Evolutionary conservation across 2,329 filamentous ascomycete genomes (phyloP).

Genomic region (Hypoxylon sp.): DNA sequence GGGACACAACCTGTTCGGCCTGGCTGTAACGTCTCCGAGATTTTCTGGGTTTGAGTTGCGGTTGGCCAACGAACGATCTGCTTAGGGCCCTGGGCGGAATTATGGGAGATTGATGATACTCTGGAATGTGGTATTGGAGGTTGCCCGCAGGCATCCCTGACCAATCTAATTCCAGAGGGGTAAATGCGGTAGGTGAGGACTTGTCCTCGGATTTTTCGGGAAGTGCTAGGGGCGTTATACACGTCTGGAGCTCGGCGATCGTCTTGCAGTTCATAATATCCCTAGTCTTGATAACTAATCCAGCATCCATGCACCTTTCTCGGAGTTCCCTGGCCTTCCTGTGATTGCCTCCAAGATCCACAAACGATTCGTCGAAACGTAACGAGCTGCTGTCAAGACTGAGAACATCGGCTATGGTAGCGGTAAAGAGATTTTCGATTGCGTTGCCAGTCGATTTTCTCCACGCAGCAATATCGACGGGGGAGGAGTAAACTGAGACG

Average conservation of each 20-base stretch:
- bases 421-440: constrained; percentile 51
- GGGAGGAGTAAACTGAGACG: constrained; percentile 43
- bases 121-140: constrained; percentile 16
- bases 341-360: constrained; percentile 59
- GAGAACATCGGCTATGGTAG: constrained; percentile 55
- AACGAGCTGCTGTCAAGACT: constrained; percentile 51
- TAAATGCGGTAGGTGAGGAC: constrained; percentile 36
- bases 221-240: constrained; percentile 52
- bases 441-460: constrained; percentile 28
- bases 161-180: constrained; percentile 44
- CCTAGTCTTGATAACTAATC: constrained; percentile 53
- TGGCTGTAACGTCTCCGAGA: constrained; percentile 48
- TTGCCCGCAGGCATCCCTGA: constrained; percentile 7
- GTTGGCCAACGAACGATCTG: constrained; percentile 9
- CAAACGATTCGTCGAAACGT: constrained; percentile 58
- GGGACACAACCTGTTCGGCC: constrained; percentile 57
- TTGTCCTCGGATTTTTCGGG: constrained; percentile 24
- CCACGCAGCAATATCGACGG: constrained; percentile 31
- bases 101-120: constrained; percentile 37
- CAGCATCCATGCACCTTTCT: constrained; percentile 54
- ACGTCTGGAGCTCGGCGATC: constrained; percentile 60
- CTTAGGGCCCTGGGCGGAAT: constrained; percentile 44
- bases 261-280: constrained; percentile 60
- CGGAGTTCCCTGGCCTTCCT: constrained; percentile 53
- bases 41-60: constrained; percentile 38